A percentile compares a stretch with the other conserved stretches of the same genome.
These are phyloP conservation scores for Picocystis sp. DNA, from an alignment of 163 green algal genomes.

Conservation along the genomic window DNA sequence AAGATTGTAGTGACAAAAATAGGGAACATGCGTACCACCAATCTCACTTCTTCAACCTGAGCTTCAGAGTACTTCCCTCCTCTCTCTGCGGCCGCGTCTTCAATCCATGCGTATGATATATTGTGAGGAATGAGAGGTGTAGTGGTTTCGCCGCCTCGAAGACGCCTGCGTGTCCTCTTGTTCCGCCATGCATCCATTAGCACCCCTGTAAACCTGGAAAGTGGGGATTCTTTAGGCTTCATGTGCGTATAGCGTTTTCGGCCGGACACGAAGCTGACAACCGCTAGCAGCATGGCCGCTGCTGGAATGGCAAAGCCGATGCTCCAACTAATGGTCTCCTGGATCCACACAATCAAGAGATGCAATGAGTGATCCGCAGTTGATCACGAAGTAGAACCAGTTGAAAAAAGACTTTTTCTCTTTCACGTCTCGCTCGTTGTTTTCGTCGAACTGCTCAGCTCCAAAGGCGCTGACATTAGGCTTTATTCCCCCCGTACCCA, in stretches of 20 bases:
- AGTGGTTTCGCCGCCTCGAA: too few relatives aligned
- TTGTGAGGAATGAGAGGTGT: neutral
- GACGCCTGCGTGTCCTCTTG: too few relatives aligned
- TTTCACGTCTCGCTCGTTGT: constrained; percentile 38
- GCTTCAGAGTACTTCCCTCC: constrained; percentile 34
- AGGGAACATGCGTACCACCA: constrained; percentile 74
- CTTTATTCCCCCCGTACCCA: constrained; percentile 92
- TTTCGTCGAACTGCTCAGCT: constrained; percentile 88
- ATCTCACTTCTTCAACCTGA: constrained; percentile 83
- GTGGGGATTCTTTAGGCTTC: constrained; percentile 2
- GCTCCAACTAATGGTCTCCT: constrained; percentile 59
- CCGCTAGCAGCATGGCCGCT: constrained; percentile 49
- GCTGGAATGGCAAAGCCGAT: constrained; percentile 75
- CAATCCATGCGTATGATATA: constrained; percentile 6
- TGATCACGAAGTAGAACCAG: constrained; percentile 96
- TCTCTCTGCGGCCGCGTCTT: constrained; percentile 14
- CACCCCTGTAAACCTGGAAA: neutral
- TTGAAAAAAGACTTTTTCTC: constrained; percentile 92
- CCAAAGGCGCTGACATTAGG: constrained; percentile 90
- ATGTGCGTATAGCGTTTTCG: constrained; percentile 32
- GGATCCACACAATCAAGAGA: constrained; percentile 70
- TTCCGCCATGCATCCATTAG: too few relatives aligned
- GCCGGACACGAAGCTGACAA: constrained; percentile 60
- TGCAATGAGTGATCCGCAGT: constrained; percentile 70
- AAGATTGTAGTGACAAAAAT: constrained; percentile 72